Percentiles rank a stretch among this genome's conserved stretches.
phyloP scores from a whole-genome alignment of 768 basidiomycete species.

The Kwoniella dejecticola region DNA sequence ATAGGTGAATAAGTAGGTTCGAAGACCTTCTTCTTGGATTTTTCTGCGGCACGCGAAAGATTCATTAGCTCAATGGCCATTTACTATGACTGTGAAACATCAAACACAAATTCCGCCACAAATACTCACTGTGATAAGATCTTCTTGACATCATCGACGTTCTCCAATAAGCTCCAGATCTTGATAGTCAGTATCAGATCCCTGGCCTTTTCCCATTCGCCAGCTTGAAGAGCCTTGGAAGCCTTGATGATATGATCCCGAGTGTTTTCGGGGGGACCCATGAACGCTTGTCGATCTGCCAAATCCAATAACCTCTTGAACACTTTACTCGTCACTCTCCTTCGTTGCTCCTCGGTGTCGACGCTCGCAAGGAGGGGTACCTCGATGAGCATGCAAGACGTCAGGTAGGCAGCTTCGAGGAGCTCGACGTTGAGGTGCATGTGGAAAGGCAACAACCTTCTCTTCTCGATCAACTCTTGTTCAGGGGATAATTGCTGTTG shows the following conservation, averaged over 20 bases:
- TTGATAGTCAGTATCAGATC: conserved; percentile 95
- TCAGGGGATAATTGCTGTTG: conserved; percentile 74
- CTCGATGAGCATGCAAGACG: conserved; percentile 98
- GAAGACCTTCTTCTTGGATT: conserved; percentile 95
- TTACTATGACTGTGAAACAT: too few species aligned
- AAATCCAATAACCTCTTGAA: conserved; percentile 94
- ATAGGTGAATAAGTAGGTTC: conserved; percentile 98
- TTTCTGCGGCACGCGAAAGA: conserved; percentile 71
- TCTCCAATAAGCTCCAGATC: conserved; percentile 96
- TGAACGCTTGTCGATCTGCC: conserved; percentile 95
- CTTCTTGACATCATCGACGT: conserved; percentile 80
- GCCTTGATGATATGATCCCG: conserved; percentile 99
- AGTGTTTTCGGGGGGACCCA: conserved; percentile 97
- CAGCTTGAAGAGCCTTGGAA: conserved; percentile 90
- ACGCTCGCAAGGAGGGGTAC: conserved; percentile 92
- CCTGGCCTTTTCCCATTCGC: conserved; percentile 94
- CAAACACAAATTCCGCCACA: too few species aligned
- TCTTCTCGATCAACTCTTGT: conserved; percentile 95
- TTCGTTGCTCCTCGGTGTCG: conserved; percentile 88
- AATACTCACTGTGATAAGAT: conserved; percentile 79
- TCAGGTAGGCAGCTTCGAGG: conserved; percentile 93
- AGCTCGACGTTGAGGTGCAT: conserved; percentile 99
- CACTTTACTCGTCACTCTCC: conserved; percentile 92
- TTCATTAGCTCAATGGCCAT: neutral
- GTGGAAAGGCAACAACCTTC: conserved; percentile 96